Percentiles rank a stretch among this genome's conserved stretches.
These are phyloP conservation scores for Jasminum sambac DNA, from an alignment of 257 asterid genomes.

Conservation along the genomic window DNA sequence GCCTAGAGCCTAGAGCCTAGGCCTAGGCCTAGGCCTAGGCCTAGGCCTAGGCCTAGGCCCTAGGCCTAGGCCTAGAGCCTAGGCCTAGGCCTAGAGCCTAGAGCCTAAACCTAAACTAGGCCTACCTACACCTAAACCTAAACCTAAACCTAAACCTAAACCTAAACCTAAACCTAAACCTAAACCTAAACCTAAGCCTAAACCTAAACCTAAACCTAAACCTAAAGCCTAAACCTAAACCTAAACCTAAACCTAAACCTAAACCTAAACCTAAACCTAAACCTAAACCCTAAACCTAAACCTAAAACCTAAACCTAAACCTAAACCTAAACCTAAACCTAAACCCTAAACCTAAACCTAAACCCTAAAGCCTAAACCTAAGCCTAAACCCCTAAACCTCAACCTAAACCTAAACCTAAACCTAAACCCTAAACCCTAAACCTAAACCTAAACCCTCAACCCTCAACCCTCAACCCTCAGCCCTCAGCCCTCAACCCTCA, in stretches of 20 bases:
- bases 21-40: too few relatives aligned
- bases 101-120: constrained; percentile 26
- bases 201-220: too few relatives aligned
- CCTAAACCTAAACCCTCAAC: constrained; percentile 25
- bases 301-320: constrained; percentile 27
- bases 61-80: too few relatives aligned
- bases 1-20: too few relatives aligned
- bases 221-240: too few relatives aligned
- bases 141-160: too few relatives aligned
- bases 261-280: constrained; percentile 25
- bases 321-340: constrained; percentile 17
- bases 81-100: constrained; percentile 24
- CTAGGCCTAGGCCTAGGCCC: too few relatives aligned
- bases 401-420: constrained; percentile 28
- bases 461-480: constrained; percentile 29
- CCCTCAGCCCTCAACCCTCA: constrained; percentile 29
- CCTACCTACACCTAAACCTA: constrained; percentile 24
- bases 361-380: constrained; percentile 20
- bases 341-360: constrained; percentile 8
- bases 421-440: constrained; percentile 22
- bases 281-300: constrained; percentile 23
- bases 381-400: constrained; percentile 22
- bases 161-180: constrained; percentile 23
- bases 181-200: constrained; percentile 25
- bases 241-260: constrained; percentile 29